Evolutionary conservation across 345 rosid species (phyloP).

Genomic region (Linum trigynum): DNA sequence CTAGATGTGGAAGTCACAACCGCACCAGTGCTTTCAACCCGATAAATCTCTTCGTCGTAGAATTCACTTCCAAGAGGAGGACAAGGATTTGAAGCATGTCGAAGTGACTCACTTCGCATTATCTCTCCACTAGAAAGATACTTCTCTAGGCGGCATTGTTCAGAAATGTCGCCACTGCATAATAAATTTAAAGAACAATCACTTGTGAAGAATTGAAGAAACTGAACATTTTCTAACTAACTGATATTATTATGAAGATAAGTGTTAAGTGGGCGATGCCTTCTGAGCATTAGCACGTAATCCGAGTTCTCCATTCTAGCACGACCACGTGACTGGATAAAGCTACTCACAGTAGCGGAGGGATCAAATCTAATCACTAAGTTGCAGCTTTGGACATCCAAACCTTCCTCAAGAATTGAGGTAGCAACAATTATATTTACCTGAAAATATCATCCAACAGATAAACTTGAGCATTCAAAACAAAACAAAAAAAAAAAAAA

Average conservation of each 20-base stretch:
- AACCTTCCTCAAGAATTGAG: conserved; percentile 94
- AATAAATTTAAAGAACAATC: not conserved
- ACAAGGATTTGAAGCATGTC: conserved; percentile 51
- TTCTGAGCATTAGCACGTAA: conserved; percentile 63
- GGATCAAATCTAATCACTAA: conserved; percentile 85
- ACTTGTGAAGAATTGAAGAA: not conserved
- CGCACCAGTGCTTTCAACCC: conserved; percentile 58
- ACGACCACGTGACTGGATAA: conserved; percentile 96
- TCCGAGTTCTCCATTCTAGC: conserved; percentile 84
- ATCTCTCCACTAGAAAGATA: conserved; percentile 55
- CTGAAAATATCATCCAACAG: conserved; percentile 23
- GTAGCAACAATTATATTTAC: conserved; percentile 83
- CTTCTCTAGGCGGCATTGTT: conserved; percentile 39
- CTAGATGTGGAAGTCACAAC: conserved; percentile 51
- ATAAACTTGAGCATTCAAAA: not conserved
- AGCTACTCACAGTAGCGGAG: conserved; percentile 64
- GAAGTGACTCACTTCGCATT: conserved; percentile 64
- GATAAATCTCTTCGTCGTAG: conserved; percentile 28
- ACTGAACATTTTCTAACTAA: not conserved
- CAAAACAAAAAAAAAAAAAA: too few relatives aligned
- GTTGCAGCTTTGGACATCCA: conserved; percentile 90
- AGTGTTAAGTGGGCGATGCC: conserved; percentile 22
- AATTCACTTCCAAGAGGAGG: conserved; percentile 30
- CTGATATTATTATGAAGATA: not conserved
- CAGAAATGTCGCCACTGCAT: conserved; percentile 43